Evolutionary conservation across 768 basidiomycete genomes (phyloP).

Genomic region (Boletales sp.): DNA sequence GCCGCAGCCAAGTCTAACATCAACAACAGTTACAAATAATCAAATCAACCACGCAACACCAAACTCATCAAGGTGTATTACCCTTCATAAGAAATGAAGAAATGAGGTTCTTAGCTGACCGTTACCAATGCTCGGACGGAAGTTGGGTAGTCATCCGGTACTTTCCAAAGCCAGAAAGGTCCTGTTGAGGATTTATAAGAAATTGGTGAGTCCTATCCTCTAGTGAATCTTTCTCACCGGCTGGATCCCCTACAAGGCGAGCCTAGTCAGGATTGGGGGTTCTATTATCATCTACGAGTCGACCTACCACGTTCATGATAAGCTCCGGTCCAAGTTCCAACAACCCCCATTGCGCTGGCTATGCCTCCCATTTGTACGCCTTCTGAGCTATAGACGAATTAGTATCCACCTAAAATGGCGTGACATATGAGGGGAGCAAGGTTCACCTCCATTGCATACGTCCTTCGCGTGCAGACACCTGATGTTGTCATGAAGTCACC

Average conservation of each 20-base stretch:
- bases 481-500: constrained; percentile 7
- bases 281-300: neutral
- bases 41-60: no score
- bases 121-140: constrained; percentile 29
- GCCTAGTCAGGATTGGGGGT: neutral
- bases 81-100: no score
- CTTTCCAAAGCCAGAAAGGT: constrained; percentile 74
- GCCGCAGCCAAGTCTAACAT: no score
- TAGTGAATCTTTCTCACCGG: constrained; percentile 41
- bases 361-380: constrained; percentile 65
- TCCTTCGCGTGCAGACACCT: constrained; percentile 54
- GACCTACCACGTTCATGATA: constrained; percentile 50
- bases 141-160: constrained; percentile 35
- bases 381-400: constrained; percentile 45
- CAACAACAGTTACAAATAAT: no score
- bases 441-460: constrained; percentile 58
- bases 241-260: constrained; percentile 53
- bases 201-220: neutral
- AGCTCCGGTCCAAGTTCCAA: constrained; percentile 67
- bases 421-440: neutral
- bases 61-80: no score
- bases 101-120: neutral
- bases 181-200: constrained; percentile 34
- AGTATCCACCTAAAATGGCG: neutral
- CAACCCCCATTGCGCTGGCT: constrained; percentile 61